phyloP scores from a whole-genome alignment of 169 alveolate genomes.

The Cryptosporidium baileyi region DNA sequence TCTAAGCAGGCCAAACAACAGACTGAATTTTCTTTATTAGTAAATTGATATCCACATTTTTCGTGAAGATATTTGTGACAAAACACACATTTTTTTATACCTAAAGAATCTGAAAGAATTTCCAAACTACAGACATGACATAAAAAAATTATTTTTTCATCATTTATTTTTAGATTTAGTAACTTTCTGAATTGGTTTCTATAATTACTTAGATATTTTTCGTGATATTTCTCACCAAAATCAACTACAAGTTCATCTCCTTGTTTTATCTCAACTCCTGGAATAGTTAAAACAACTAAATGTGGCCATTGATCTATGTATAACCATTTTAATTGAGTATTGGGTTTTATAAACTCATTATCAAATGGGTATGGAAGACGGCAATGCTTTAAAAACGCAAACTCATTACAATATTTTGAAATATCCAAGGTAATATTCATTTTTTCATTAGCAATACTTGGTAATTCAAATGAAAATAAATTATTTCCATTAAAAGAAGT shows the following conservation, averaged over 20 bases:
- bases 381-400: constrained; percentile 48
- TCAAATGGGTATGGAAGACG: constrained; percentile 53
- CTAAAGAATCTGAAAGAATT: neutral
- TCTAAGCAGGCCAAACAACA: constrained; percentile 11
- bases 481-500: neutral
- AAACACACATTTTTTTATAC: neutral
- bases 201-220: neutral
- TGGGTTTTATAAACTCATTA: constrained; percentile 11
- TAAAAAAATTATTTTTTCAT: neutral
- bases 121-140: constrained; percentile 39
- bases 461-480: neutral
- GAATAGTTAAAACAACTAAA: constrained; percentile 58
- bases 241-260: constrained; percentile 60
- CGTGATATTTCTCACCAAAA: constrained; percentile 35
- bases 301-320: constrained; percentile 64
- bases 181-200: neutral
- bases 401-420: constrained; percentile 37
- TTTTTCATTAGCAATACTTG: constrained; percentile 15
- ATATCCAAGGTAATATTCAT: neutral
- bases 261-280: constrained; percentile 46
- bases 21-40: neutral
- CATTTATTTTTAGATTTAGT: neutral
- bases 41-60: constrained; percentile 14
- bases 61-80: constrained; percentile 19
- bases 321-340: constrained; percentile 61